Evolutionary conservation across 768 basidiomycete genomes (phyloP).

Genomic region (Phanerodontia chrysosporium): DNA sequence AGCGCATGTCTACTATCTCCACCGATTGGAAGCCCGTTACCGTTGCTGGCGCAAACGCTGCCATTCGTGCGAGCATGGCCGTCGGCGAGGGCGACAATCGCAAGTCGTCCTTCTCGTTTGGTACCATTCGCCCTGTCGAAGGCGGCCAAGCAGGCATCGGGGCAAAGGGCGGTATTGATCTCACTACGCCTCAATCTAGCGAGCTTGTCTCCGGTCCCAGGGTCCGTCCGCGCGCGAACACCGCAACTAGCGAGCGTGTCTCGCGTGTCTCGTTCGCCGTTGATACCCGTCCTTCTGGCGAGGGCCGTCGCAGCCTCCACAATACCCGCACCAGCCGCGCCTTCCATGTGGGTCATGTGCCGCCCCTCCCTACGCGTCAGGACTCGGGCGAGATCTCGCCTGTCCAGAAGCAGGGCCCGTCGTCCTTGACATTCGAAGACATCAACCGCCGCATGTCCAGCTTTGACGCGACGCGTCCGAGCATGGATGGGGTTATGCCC

Average conservation of each 20-base stretch:
- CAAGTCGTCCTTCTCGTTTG: conserved; percentile 49
- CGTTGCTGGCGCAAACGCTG: conserved; percentile 64
- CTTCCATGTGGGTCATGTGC: conserved; percentile 36
- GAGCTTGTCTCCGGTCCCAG: conserved; percentile 54
- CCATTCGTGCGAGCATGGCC: conserved; percentile 67
- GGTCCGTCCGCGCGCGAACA: conserved; percentile 30
- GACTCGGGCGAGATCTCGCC: conserved; percentile 37
- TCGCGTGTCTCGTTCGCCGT: conserved; percentile 70
- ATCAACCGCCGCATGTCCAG: conserved; percentile 51
- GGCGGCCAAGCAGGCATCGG: conserved; percentile 42
- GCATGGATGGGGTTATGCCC: conserved; percentile 60
- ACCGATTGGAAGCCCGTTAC: conserved; percentile 75
- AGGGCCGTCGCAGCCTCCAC: conserved; percentile 37
- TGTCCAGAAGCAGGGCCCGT: conserved; percentile 38
- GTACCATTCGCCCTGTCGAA: conserved; percentile 45
- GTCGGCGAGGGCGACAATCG: conserved; percentile 38
- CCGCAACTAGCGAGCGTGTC: conserved; percentile 40
- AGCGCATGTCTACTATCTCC: conserved; percentile 80
- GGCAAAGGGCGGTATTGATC: conserved; percentile 22
- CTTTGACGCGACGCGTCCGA: conserved; percentile 30
- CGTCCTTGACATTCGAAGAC: conserved; percentile 52
- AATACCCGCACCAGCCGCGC: conserved; percentile 39
- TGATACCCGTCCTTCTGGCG: conserved; percentile 45
- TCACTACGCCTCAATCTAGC: conserved; percentile 29
- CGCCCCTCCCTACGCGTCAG: conserved; percentile 36